Conservation (phyloP, 2,329 filamentous ascomycete species). For the Curvularia sp. region DNA sequence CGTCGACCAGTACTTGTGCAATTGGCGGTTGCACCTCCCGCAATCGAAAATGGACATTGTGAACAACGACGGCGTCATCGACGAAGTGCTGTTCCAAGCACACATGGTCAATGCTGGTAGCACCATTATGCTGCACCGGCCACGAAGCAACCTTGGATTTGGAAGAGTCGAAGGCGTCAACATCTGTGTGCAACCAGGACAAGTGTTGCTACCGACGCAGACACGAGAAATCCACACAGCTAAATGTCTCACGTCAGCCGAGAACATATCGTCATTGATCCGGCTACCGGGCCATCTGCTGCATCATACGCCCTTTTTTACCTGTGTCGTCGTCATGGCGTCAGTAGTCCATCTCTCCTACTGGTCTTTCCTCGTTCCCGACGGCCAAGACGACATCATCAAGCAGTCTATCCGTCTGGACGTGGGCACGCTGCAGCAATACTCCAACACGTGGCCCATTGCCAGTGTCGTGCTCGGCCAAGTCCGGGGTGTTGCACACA, state of each 20-base stretch:
- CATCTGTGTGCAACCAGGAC: conserved; percentile 68
- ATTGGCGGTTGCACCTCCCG: conserved; percentile 83
- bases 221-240: conserved; percentile 71
- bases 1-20: conserved; percentile 69
- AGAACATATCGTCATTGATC: conserved; percentile 76
- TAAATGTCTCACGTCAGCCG: conserved; percentile 81
- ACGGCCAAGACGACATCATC: conserved; percentile 68
- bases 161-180: conserved; percentile 55
- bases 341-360: conserved; percentile 64
- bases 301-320: conserved; percentile 66
- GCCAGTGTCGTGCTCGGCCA: conserved; percentile 74
- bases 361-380: conserved; percentile 65
- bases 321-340: conserved; percentile 52
- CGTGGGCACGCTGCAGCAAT: conserved; percentile 73
- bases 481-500: conserved; percentile 79
- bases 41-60: conserved; percentile 73
- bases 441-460: conserved; percentile 75
- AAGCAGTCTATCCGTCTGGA: conserved; percentile 81
- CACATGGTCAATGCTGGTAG: conserved; percentile 71
- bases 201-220: conserved; percentile 60
- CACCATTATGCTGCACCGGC: conserved; percentile 55
- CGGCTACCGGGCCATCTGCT: conserved; percentile 75
- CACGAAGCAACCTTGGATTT: conserved; percentile 50
- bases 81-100: conserved; percentile 92
- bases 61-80: conserved; percentile 70